These are phyloP conservation scores for Bruguiera hainesii DNA, from an alignment of 441 rosid species.

Conservation along the genomic window DNA sequence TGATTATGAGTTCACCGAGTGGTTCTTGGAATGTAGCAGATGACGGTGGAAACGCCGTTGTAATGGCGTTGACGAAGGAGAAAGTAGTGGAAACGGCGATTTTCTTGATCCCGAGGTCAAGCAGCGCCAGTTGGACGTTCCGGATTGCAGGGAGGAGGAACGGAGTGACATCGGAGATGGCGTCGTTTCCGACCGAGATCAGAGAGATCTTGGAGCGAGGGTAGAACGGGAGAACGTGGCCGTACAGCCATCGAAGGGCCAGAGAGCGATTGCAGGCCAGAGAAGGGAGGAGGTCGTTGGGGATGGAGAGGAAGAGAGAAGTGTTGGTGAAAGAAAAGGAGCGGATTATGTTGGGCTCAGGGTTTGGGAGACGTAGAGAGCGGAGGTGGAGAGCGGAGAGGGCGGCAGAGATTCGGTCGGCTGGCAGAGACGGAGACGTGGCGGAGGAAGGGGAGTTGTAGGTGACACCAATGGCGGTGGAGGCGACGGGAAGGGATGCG, in stretches of 20 bases:
- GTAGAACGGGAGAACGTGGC: constrained; percentile 68
- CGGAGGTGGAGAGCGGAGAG: constrained; percentile 43
- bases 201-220: constrained; percentile 70
- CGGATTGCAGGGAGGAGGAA: constrained; percentile 63
- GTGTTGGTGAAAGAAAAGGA: constrained; percentile 73
- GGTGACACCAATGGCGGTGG: constrained; percentile 22
- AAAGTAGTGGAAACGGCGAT: constrained; percentile 74
- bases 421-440: constrained; percentile 21
- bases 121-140: constrained; percentile 50
- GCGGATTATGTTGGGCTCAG: constrained; percentile 55
- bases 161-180: constrained; percentile 39
- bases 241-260: constrained; percentile 64
- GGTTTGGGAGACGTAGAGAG: constrained; percentile 51
- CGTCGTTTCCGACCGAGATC: constrained; percentile 74
- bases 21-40: constrained; percentile 67
- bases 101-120: constrained; percentile 49
- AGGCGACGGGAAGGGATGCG: constrained; percentile 2
- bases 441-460: constrained; percentile 15
- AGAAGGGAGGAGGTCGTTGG: constrained; percentile 58
- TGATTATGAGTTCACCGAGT: constrained; percentile 42
- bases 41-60: constrained; percentile 81
- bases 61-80: constrained; percentile 61
- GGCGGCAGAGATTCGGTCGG: constrained; percentile 37
- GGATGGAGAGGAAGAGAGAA: constrained; percentile 68
- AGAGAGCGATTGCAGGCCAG: constrained; percentile 62